phyloP scores from a whole-genome alignment of 2,329 filamentous ascomycete species.

The Aspergillus udagawae region DNA sequence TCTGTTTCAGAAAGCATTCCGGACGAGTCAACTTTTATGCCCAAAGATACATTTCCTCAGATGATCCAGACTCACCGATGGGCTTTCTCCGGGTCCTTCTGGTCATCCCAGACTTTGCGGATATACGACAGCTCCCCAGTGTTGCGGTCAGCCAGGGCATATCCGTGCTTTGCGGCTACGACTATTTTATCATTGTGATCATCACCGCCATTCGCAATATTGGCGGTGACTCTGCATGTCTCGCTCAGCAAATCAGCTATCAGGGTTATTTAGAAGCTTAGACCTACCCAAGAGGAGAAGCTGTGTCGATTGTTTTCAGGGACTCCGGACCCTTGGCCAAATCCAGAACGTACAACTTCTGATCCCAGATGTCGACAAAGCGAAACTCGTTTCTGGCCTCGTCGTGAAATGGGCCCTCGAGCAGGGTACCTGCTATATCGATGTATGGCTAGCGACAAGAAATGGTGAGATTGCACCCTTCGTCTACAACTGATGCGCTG shows the following conservation, averaged over 20 bases:
- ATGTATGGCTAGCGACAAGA: slow-evolving; percentile 33
- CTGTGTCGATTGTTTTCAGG: slow-evolving; percentile 54
- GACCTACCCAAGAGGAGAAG: slow-evolving; percentile 51
- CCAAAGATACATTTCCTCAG: background rate
- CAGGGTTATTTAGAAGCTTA: slow-evolving; percentile 1
- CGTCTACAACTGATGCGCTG: background rate
- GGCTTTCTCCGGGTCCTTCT: slow-evolving; percentile 45
- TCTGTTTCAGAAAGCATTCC: slow-evolving; percentile 24
- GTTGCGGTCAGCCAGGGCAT: slow-evolving; percentile 69
- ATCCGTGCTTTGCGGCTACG: slow-evolving; percentile 75
- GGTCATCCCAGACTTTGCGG: slow-evolving; percentile 52
- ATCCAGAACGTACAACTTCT: slow-evolving; percentile 68
- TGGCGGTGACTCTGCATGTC: slow-evolving; percentile 62
- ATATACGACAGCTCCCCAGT: slow-evolving; percentile 56
- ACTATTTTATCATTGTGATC: slow-evolving; percentile 60
- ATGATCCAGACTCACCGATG: slow-evolving; percentile 35
- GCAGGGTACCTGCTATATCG: slow-evolving; percentile 34
- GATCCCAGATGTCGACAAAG: slow-evolving; percentile 68
- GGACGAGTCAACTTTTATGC: slow-evolving; percentile 9
- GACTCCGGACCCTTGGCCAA: slow-evolving; percentile 61
- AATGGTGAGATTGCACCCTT: slow-evolving; percentile 7
- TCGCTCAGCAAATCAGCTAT: slow-evolving; percentile 43
- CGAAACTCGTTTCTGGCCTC: slow-evolving; percentile 38
- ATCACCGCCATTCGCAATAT: slow-evolving; percentile 61
- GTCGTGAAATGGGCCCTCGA: slow-evolving; percentile 41